Conservation (phyloP, 208 protist genomes). For the Herpetomonas tarakana region DNA sequence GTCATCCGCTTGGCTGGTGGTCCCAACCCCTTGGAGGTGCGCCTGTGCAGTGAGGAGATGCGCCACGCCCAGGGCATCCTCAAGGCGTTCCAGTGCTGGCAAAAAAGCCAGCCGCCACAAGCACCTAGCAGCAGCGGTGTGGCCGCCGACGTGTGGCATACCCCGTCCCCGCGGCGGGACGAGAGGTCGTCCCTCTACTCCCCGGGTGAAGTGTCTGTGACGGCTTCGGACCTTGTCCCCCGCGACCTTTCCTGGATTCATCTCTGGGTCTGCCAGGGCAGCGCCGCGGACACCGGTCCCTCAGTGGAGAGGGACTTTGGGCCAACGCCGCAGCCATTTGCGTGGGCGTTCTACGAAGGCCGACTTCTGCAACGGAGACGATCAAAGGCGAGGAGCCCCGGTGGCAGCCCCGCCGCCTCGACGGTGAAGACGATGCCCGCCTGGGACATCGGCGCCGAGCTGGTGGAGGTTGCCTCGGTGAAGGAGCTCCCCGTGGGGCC, state of each 20-base stretch:
- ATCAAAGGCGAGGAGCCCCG: neutral
- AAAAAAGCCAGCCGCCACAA: conserved; percentile 1
- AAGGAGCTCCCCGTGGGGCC: conserved; percentile 4
- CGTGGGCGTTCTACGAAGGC: neutral
- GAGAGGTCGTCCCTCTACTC: neutral
- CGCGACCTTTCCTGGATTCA: neutral
- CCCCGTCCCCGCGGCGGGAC: neutral
- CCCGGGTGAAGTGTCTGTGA: neutral
- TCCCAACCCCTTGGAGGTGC: conserved; percentile 32
- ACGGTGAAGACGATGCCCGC: neutral
- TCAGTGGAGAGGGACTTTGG: neutral
- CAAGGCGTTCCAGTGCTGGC: conserved; percentile 18
- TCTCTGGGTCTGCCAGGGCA: neutral
- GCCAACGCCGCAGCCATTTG: neutral
- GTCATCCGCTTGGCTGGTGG: conserved; percentile 33
- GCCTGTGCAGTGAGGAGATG: conserved; percentile 36
- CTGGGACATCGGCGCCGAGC: neutral
- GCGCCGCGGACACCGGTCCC: neutral
- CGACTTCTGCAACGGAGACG: neutral
- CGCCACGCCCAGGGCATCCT: conserved; percentile 34
- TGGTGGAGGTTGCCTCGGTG: conserved; percentile 3
- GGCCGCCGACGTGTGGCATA: neutral
- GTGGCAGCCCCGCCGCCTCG: neutral
- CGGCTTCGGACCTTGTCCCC: neutral
- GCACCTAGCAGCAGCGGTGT: neutral